phyloP scores from a whole-genome alignment of 441 rosid species.

The Corymbia calophylla region DNA sequence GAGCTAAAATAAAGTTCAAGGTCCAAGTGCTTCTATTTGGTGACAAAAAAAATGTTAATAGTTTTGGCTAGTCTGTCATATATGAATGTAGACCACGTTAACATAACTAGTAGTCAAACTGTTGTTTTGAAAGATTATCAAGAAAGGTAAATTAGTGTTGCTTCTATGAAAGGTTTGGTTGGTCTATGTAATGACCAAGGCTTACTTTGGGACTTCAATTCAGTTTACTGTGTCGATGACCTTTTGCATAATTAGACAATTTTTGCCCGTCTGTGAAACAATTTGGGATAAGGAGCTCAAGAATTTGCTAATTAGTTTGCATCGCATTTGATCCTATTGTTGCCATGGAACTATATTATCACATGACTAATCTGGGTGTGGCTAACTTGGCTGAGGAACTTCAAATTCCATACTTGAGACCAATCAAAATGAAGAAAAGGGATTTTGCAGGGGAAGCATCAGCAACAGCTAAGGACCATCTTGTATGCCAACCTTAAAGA shows the following conservation, averaged over 20 bases:
- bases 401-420: background rate
- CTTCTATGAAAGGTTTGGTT: background rate
- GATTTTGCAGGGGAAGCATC: background rate
- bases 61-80: background rate
- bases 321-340: background rate
- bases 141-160: background rate
- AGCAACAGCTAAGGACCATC: fast-evolving
- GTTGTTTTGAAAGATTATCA: background rate
- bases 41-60: fast-evolving
- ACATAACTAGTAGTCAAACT: no score
- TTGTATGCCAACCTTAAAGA: background rate
- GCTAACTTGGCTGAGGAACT: background rate
- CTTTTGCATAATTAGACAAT: background rate
- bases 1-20: no score
- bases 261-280: background rate
- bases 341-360: background rate
- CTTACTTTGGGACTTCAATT: background rate
- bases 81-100: no score
- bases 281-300: background rate
- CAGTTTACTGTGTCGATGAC: background rate
- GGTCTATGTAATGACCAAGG: background rate
- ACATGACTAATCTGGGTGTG: background rate
- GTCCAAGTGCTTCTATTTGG: no score
- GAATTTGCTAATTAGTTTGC: background rate
- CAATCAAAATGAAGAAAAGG: background rate